Evolutionary conservation across 176 grass and related monocot species (phyloP), one percentile per base, ranked within the genome.

Genomic region (Urochloa ruziziensis): DNA sequence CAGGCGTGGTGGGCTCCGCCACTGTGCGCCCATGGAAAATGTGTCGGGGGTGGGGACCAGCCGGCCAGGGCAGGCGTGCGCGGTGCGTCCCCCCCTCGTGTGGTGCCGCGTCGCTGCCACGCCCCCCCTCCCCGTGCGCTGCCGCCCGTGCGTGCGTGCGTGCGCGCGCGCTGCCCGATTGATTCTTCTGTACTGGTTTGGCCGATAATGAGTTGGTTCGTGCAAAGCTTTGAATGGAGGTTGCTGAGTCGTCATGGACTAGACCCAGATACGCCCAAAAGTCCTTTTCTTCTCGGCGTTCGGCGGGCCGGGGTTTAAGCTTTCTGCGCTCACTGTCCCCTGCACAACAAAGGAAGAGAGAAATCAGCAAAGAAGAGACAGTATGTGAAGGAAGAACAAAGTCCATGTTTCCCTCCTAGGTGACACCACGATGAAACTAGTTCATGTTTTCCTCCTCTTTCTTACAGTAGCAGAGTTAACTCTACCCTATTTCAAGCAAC

Each of bases 31-130:
- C 79, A 30, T 64, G 86, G 86, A 88, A 88, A 83, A 83, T 88
- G 44, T 88, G 86, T 88, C 80, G 86, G 80, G 62, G 78, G n/a
- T n/a, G n/a, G n/a, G n/a, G n/a, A n/a, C 52, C 6, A 7, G 2
- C 40, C 10, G 36, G 2, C 10, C 53, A n/a, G n/a, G n/a, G n/a
- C n/a, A n/a, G n/a, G n/a, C n/a, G n/a, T n/a, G n/a, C n/a, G n/a
- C n/a, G n/a, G n/a, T n/a, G n/a, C n/a, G n/a, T n/a, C 2, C 5
- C 6, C 52, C 7, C n/a, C 53, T 56, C 56, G 56, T 65, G 62
- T 16, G 30, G 32, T 75, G 32, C 15, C 3, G 52, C 18, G 73
- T 59, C 73, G 53, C 52, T 76, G 73, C 73, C 52, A 37, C 73
- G 33, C 21, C 34, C 73, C 8, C 21, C 21, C 34, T 52, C 8